Base-by-base conservation (phyloP, 2,329 filamentous ascomycete genomes). In the Trichophyton benhamiae region DNA sequence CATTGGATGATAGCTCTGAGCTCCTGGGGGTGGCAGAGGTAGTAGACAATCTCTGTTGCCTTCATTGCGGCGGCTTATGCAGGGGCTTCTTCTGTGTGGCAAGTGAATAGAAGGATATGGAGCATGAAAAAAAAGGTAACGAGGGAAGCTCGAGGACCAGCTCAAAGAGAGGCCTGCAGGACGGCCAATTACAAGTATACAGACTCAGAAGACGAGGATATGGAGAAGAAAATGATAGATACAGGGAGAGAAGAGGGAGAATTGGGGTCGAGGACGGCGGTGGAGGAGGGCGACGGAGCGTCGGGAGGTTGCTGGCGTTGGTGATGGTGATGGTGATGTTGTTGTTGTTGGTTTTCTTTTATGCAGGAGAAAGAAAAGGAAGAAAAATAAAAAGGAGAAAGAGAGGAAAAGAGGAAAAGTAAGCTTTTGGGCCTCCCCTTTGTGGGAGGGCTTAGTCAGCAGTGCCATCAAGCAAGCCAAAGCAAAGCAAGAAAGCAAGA, bases 1-100 rank as follows among this genome's bases (percentile, higher is more conserved):
- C 91, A 96, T 86, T 96, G 91, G 65, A 95, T 80, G 65, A 96
- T 90, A 55, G 87, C 81, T 70, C 89, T 85, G 72, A 96, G 78
- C 78, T 96, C 82, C 67, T 80, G 81, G 41, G 89, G 87, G 75
- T 95, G 91, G 66, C 88, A 77, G 62, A 85, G 74, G 69, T 85
- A 88, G 78, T 92, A 94, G 65, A 88, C 71, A 63, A 84, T 74
- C 67, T 83, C 79, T 61, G 74, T 71, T 61, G 76, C 67, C 67
- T 72, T 65, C 75, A 77, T 77, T 57, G 55, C 72, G 71, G 62
- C 63, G 48, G 33, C 30, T n/a, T 46, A 46, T 30, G 22, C 38
- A 49, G 20, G 27, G 11, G 8, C 8, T 9, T 9, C 33, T 36
- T 36, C 33, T 36, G 33, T 36, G 33, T 30, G 30, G 15, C 52